A percentile compares a stretch with the other conserved stretches of the same genome.
phyloP scores from a whole-genome alignment of 1,139 yeast genomes.

The Yamadazyma buinensis region DNA sequence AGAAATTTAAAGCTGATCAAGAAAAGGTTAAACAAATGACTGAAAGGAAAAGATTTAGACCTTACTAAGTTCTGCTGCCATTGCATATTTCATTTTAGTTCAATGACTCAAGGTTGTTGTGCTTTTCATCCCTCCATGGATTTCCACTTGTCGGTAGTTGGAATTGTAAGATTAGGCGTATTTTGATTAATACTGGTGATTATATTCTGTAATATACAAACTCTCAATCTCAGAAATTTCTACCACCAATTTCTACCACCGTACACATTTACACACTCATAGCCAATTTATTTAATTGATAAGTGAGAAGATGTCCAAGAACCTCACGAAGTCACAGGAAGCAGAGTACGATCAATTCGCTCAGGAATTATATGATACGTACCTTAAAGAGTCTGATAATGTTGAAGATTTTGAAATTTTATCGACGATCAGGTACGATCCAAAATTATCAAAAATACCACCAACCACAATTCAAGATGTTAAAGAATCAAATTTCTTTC shows the following conservation, averaged over 20 bases:
- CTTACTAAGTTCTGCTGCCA: no score
- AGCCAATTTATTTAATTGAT: neutral
- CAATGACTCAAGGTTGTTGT: no score
- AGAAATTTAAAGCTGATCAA: conserved; percentile 86
- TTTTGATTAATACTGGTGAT: no score
- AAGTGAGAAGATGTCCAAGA: neutral
- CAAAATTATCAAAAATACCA: conserved; percentile 32
- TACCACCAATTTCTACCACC: neutral
- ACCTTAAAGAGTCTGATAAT: conserved; percentile 10
- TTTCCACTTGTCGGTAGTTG: no score
- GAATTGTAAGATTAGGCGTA: no score
- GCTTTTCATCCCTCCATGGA: no score
- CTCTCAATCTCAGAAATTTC: no score
- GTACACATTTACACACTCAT: neutral
- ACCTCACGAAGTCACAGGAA: conserved; percentile 1
- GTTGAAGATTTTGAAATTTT: conserved; percentile 46
- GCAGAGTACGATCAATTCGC: conserved; percentile 7
- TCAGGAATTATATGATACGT: conserved; percentile 1
- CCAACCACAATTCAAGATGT: conserved; percentile 26
- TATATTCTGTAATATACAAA: no score
- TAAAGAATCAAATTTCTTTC: conserved; percentile 45
- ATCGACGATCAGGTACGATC: conserved; percentile 74
- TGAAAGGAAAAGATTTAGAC: conserved; percentile 79
- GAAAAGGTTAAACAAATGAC: conserved; percentile 74
- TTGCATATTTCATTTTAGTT: no score